Evolutionary conservation across 2,329 filamentous ascomycete species (phyloP).

Genomic region (Myriosclerotinia scirpicola): DNA sequence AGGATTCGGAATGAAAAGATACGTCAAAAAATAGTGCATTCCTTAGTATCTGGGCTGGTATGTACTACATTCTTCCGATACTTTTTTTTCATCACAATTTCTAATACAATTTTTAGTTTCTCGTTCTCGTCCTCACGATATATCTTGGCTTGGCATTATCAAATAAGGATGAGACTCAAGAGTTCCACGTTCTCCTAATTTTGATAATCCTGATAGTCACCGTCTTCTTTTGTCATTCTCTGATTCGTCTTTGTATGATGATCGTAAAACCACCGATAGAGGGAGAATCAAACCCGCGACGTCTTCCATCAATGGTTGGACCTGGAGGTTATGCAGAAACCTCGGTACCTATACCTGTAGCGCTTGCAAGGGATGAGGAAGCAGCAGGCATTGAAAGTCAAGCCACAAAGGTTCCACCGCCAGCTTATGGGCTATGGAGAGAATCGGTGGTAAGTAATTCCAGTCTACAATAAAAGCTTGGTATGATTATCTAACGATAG

Average conservation of each 20-base stretch:
- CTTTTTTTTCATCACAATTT: neutral
- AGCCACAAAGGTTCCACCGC: constrained; percentile 62
- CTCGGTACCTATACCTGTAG: constrained; percentile 71
- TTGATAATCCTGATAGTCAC: constrained; percentile 72
- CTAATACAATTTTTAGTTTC: constrained; percentile 32
- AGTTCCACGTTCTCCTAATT: constrained; percentile 78
- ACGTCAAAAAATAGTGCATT: constrained; percentile 57
- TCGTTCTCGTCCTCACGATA: constrained; percentile 35
- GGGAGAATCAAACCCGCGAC: constrained; percentile 39
- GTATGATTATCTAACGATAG: constrained; percentile 23
- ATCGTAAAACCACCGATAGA: constrained; percentile 47
- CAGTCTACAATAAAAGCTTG: neutral
- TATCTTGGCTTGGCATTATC: constrained; percentile 70
- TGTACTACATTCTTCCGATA: neutral
- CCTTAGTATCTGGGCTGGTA: constrained; percentile 60
- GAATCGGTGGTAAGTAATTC: constrained; percentile 69
- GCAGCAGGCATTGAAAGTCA: constrained; percentile 57
- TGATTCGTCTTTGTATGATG: constrained; percentile 72
- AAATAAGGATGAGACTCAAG: constrained; percentile 60
- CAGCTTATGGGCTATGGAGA: constrained; percentile 83
- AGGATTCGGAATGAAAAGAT: constrained; percentile 55
- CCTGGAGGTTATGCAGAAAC: constrained; percentile 69
- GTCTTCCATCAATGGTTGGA: constrained; percentile 51
- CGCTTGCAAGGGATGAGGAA: constrained; percentile 73
- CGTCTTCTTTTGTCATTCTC: constrained; percentile 77